Conservation (phyloP, 768 basidiomycete genomes). For the Porpolomopsis calyptriformis region DNA sequence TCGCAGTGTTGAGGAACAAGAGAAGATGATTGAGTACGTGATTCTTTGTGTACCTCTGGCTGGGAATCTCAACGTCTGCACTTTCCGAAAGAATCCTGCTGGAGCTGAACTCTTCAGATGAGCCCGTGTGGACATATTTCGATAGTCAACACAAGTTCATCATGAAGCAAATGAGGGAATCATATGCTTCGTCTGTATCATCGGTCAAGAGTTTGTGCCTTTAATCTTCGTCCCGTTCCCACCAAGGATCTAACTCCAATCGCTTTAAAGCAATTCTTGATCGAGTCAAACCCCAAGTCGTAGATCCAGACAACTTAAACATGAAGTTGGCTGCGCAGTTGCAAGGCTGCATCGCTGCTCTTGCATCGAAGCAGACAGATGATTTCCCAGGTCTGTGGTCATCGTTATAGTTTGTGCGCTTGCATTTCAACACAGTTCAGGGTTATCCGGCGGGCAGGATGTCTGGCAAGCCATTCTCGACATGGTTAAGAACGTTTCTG, state of each 20-base stretch:
- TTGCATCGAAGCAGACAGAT: conserved; percentile 60
- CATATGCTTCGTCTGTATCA: conserved; percentile 43
- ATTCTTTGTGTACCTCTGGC: neutral
- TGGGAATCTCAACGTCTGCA: neutral
- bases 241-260: neutral
- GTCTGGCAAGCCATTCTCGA: conserved; percentile 73
- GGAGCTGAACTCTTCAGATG: conserved; percentile 77
- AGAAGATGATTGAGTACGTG: conserved; percentile 89
- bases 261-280: conserved; percentile 34
- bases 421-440: conserved; percentile 17
- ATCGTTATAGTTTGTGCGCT: neutral
- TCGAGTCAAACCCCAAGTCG: conserved; percentile 26
- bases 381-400: conserved; percentile 40
- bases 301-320: conserved; percentile 29
- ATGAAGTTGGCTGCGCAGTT: conserved; percentile 45
- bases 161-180: conserved; percentile 59
- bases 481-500: conserved; percentile 80
- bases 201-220: conserved; percentile 40
- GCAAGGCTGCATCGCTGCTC: conserved; percentile 44
- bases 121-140: conserved; percentile 93
- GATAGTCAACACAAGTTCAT: conserved; percentile 89
- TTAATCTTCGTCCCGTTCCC: conserved; percentile 7
- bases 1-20: conserved; percentile 84
- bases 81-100: conserved; percentile 57
- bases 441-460: conserved; percentile 64